Base-by-base conservation (phyloP, 2,329 filamentous ascomycete genomes). In the Pestalotiopsis sp. region DNA sequence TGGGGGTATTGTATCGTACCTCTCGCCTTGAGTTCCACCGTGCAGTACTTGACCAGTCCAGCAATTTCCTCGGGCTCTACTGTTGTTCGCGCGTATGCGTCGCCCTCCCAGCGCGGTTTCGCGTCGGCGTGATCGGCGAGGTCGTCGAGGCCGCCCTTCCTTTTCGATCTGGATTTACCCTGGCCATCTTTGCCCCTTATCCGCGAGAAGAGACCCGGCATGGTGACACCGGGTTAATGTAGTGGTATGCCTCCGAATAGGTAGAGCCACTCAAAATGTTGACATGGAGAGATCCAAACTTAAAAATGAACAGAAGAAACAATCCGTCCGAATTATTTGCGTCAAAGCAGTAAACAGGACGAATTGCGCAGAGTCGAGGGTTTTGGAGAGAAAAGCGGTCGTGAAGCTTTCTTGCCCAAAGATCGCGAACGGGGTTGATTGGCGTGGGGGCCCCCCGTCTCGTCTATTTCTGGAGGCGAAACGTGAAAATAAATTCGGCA, bases 51-150 rank as follows among this genome's bases (percentile, higher is more conserved):
- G 65, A 98, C 85, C 71, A 99, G 84, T 78, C 97, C 94, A 76
- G 95, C 91, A 62, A 99, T 91, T 83, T 99, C 96, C 73, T 97
- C 94, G 4, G 95, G 92, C 66, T 93, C 91, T 73, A 99, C 91
- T 61, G 91, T 89, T 67, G 88, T 93, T 77, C 95, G 92, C 71
- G 90, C 87, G 89, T 94, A 99, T 72, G 94, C 92, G 79, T 98
- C 93, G 70, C 31, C 31, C 31, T 93, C 92, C 92, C 94, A 98
- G 80, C 87, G 88, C 68, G 92, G 93, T 82, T 94, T 94, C 70
- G 86, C 81, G 49, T 90, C 89, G 31, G 85, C 82, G 72, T 86
- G 82, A 69, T 88, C 80, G 64, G 84, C 78, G 17, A 83, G 79
- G 67, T 86, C 80, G 71, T 87, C 82, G 71, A 85, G 81, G 70